A percentile compares a stretch with the other conserved stretches of the same genome.
Evolutionary conservation across 75 land plant genomes (phyloP).

Genomic region (Selaginella moellendorffii): DNA sequence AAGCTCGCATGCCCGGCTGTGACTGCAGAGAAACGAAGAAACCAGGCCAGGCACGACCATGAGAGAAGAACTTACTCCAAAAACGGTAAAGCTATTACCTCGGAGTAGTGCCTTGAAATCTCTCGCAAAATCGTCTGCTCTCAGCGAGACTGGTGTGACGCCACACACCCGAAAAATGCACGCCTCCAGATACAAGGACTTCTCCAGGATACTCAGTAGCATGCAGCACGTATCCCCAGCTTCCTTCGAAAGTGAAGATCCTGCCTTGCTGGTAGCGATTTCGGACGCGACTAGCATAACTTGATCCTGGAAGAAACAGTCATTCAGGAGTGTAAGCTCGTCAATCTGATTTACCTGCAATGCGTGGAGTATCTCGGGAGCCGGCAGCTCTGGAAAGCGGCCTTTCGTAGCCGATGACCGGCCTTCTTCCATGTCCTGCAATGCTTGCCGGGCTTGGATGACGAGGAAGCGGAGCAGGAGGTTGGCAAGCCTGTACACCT

Average conservation of each 20-base stretch:
- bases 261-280: constrained; percentile 23
- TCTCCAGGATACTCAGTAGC: constrained; percentile 60
- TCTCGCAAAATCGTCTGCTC: constrained; percentile 66
- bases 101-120: constrained; percentile 42
- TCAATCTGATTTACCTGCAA: constrained; percentile 48
- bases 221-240: constrained; percentile 31
- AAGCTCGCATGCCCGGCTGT: neutral
- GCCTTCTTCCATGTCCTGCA: constrained; percentile 48
- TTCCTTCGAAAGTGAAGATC: constrained; percentile 8
- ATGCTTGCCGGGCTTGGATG: constrained; percentile 59
- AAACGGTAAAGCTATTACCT: constrained; percentile 29
- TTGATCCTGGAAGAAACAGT: constrained; percentile 47
- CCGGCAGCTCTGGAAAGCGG: constrained; percentile 95
- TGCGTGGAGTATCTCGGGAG: constrained; percentile 83
- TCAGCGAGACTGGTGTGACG: constrained; percentile 44
- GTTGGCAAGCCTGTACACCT: constrained; percentile 64
- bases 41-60: neutral
- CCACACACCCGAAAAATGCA: constrained; percentile 75
- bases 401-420: constrained; percentile 35
- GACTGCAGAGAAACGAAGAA: neutral
- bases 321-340: neutral
- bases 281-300: constrained; percentile 43
- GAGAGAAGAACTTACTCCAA: neutral
- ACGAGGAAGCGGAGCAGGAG: constrained; percentile 62
- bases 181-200: constrained; percentile 53